These are phyloP conservation scores for Candida koratica DNA, from an alignment of 805 yeast genomes.

Conservation along the genomic window DNA sequence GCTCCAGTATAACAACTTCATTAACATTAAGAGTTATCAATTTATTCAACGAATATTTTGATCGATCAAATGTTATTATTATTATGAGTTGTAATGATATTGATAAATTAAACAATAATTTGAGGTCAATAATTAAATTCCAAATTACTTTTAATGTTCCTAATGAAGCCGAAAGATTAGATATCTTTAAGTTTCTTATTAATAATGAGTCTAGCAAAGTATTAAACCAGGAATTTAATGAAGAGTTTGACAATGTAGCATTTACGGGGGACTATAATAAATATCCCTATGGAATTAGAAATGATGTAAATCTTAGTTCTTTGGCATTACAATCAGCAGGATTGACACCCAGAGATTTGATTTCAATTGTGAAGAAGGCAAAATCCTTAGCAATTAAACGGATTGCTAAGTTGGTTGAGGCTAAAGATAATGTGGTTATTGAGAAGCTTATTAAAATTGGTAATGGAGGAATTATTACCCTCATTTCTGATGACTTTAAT, in stretches of 20 bases:
- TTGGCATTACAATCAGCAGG: constrained; percentile 91
- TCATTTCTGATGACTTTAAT: constrained; percentile 61
- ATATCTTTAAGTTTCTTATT: constrained; percentile 54
- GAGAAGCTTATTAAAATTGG: constrained; percentile 38
- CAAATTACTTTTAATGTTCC: constrained; percentile 79
- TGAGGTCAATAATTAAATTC: constrained; percentile 69
- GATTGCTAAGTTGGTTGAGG: constrained; percentile 25
- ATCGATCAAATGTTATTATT: constrained; percentile 39
- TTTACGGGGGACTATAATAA: constrained; percentile 15
- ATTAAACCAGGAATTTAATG: neutral
- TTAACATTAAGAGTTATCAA: constrained; percentile 54
- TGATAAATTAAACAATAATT: constrained; percentile 61
- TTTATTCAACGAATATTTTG: constrained; percentile 51
- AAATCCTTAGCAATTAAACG: constrained; percentile 54
- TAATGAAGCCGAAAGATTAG: constrained; percentile 64
- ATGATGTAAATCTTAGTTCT: constrained; percentile 49
- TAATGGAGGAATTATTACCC: constrained; percentile 51
- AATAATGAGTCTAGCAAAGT: constrained; percentile 16
- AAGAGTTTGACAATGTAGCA: constrained; percentile 19
- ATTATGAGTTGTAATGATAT: constrained; percentile 69
- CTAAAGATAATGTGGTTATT: constrained; percentile 4
- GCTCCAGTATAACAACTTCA: constrained; percentile 37
- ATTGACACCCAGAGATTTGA: constrained; percentile 76
- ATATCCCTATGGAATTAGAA: constrained; percentile 24
- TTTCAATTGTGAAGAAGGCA: constrained; percentile 65